These are phyloP conservation scores for Yamadazyma siamensis DNA, from an alignment of 1,139 yeast genomes.

Conservation along the genomic window DNA sequence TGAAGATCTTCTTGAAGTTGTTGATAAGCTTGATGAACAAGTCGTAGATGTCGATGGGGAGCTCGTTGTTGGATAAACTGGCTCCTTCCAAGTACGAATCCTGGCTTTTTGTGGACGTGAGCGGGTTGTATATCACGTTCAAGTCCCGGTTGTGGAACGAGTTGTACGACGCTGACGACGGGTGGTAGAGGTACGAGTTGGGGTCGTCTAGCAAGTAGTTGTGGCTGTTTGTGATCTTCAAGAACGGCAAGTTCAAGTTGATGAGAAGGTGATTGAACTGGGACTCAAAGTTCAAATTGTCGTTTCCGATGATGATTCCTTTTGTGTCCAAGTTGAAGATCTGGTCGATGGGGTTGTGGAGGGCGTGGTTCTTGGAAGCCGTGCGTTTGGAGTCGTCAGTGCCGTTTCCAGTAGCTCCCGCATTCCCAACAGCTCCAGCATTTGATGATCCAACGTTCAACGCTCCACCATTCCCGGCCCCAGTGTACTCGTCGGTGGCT, in stretches of 20 bases:
- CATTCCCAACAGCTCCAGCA: not conserved
- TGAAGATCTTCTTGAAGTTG: slow-evolving; percentile 44
- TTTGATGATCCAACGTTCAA: too few species aligned
- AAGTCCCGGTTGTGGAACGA: slow-evolving; percentile 40
- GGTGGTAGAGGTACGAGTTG: slow-evolving; percentile 41
- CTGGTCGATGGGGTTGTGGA: slow-evolving; percentile 48
- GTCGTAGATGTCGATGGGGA: slow-evolving; percentile 44
- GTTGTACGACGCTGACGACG: slow-evolving; percentile 38
- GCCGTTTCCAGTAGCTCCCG: not conserved
- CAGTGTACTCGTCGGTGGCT: slow-evolving; percentile 1
- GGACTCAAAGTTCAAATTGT: slow-evolving; percentile 46
- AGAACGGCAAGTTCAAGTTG: slow-evolving; percentile 43
- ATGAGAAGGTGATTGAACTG: slow-evolving; percentile 47
- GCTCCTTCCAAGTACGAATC: slow-evolving; percentile 18
- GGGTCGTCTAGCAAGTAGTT: slow-evolving; percentile 45
- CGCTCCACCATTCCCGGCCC: too few species aligned
- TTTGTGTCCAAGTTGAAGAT: slow-evolving; percentile 44
- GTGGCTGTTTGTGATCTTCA: slow-evolving; percentile 47
- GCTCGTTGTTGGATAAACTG: slow-evolving; percentile 18
- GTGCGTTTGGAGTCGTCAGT: slow-evolving; percentile 3
- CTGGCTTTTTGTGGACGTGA: slow-evolving; percentile 28
- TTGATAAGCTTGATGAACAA: slow-evolving; percentile 44
- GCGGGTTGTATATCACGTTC: slow-evolving; percentile 42
- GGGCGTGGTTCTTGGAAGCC: slow-evolving; percentile 12
- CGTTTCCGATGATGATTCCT: slow-evolving; percentile 48